Conservation (phyloP, 805 yeast genomes). For the Zygosaccharomyces kombuchaensis region DNA sequence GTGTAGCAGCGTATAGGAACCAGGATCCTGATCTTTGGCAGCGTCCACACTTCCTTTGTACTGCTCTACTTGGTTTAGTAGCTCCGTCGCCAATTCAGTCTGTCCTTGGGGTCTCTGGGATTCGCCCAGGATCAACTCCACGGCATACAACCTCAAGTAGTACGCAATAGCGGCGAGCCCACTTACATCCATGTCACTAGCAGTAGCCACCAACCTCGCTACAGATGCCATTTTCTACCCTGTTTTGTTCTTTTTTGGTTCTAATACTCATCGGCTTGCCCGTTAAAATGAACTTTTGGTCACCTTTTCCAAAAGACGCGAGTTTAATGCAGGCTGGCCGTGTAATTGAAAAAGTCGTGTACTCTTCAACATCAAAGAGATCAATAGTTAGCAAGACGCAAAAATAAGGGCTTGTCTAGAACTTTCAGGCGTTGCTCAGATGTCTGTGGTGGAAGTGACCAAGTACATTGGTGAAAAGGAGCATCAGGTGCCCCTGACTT, state of each 20-base stretch:
- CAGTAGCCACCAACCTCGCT: conserved; percentile 16
- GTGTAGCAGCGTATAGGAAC: conserved; percentile 41
- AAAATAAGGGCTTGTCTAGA: background rate
- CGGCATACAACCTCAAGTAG: conserved; percentile 51
- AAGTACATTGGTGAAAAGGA: conserved; percentile 14
- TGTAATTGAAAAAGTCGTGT: conserved; percentile 4
- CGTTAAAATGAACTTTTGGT: background rate
- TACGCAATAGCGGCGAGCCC: conserved; percentile 30
- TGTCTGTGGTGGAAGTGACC: conserved; percentile 20
- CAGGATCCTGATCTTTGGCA: conserved; percentile 30
- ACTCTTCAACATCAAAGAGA: conserved; percentile 2
- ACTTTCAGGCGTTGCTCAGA: conserved; percentile 3
- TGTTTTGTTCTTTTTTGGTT: background rate
- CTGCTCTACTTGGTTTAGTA: conserved; percentile 69
- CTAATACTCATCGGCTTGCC: background rate
- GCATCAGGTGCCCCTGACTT: conserved; percentile 15
- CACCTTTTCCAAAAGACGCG: background rate
- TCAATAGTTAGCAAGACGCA: background rate
- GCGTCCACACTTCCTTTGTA: conserved; percentile 40
- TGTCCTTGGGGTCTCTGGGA: conserved; percentile 52
- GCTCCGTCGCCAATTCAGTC: conserved; percentile 52
- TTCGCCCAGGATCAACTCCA: conserved; percentile 61
- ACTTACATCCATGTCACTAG: conserved; percentile 25
- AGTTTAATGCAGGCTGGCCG: background rate
- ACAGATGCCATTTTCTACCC: background rate